Base-by-base conservation (phyloP, 2,329 filamentous ascomycete genomes). In the Neocatenulostroma microsporum region DNA sequence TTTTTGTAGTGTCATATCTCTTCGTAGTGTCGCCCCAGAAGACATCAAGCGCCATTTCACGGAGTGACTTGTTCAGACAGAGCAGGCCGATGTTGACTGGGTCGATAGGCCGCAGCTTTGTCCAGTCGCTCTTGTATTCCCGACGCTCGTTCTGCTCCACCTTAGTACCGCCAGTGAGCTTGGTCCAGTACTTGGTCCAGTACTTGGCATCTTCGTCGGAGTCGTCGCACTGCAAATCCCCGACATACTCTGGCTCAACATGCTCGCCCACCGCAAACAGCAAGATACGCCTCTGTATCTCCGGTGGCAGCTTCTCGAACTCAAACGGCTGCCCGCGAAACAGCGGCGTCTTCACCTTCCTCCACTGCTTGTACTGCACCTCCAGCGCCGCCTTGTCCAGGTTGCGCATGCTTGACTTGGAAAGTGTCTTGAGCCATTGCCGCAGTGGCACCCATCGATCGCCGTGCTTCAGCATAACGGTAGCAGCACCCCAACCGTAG, bases 1-100 rank as follows among this genome's bases (percentile, higher is more conserved):
- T 18, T 21, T 10, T n/a, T 7, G 8, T 8, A 5, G 6, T 17
- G 18, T 12, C 14, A 17, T 29, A 37, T 4, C 13, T 13, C 42
- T 37, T 49, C 30, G 36, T 47, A 33, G 29, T 43, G 10, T 40
- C 34, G 5, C 11, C 8, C 34, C 39, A 37, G 4, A 41, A 34
- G 5, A 30, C 20, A 7, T 30, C 18, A 1, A 29, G 28, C 2
- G 34, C 24, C 3, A 21, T 14, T 21, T 12, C 34, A 13, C 24
- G 36, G 24, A 21, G 28, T 13, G 12, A 23, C 34, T 36, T 39
- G 42, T 20, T 45, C 28, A 31, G 31, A 19, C 34, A 31, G 33
- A 42, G 32, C 17, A 42, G 25, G 6, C 19, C 30, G 13, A 31
- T 5, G 25, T 38, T 36, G 23, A 37, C 34, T 10, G 39, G 36